A percentile compares a stretch with the other conserved stretches of the same genome.
Evolutionary conservation across 2,329 filamentous ascomycete species (phyloP).

Genomic region (Macrophomina phaseolina): DNA sequence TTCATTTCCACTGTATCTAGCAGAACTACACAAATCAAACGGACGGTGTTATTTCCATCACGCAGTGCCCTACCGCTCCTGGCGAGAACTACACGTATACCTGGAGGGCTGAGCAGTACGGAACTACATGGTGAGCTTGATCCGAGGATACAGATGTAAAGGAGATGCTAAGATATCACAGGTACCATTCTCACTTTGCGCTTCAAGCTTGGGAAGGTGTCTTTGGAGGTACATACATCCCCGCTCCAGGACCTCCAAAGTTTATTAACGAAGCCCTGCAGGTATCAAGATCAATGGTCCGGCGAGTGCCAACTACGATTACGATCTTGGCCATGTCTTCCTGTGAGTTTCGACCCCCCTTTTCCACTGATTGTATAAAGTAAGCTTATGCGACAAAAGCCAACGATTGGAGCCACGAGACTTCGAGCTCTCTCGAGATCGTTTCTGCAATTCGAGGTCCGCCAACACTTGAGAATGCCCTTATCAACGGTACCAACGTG

Average conservation of each 20-base stretch:
- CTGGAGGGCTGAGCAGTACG: slow-evolving; percentile 55
- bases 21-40: slow-evolving; percentile 60
- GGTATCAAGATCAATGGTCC: slow-evolving; percentile 49
- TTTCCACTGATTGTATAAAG: too few relatives aligned
- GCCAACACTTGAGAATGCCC: slow-evolving; percentile 50
- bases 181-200: slow-evolving; percentile 40
- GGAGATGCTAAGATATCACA: slow-evolving; percentile 7
- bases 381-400: too few relatives aligned
- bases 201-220: slow-evolving; percentile 45
- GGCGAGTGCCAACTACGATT: slow-evolving; percentile 46
- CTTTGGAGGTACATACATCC: slow-evolving; percentile 26
- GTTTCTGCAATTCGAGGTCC: neutral
- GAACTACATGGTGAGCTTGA: slow-evolving; percentile 33
- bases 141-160: neutral
- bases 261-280: neutral
- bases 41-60: slow-evolving; percentile 61
- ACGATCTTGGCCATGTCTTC: slow-evolving; percentile 45
- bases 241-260: neutral
- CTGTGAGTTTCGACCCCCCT: slow-evolving; percentile 29
- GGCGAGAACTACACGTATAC: slow-evolving; percentile 55
- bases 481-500: slow-evolving; percentile 55
- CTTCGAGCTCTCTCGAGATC: slow-evolving; percentile 9
- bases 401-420: slow-evolving; percentile 44
- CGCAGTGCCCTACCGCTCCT: slow-evolving; percentile 44
- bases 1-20: slow-evolving; percentile 68